phyloP scores from a whole-genome alignment of 352 stramenopile species.

The Phytopythium mirpurense region DNA sequence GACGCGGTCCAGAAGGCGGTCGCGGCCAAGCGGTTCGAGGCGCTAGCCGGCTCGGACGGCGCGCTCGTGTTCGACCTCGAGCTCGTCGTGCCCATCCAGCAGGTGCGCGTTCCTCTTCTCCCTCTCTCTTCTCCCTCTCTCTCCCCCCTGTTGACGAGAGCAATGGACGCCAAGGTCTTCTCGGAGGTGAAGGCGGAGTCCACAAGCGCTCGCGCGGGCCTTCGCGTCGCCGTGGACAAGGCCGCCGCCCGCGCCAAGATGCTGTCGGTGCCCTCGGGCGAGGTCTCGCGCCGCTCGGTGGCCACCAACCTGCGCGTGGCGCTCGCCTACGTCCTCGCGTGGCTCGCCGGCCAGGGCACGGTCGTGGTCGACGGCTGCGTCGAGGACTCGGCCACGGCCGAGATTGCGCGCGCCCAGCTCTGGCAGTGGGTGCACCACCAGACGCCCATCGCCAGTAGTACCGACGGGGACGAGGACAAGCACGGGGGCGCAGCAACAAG shows the following conservation, averaged over 20 bases:
- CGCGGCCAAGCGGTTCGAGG: constrained; percentile 86
- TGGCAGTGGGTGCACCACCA: constrained; percentile 81
- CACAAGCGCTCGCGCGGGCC: background rate
- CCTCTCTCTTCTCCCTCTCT: background rate
- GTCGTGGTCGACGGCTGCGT: constrained; percentile 91
- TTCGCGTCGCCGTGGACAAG: constrained; percentile 14
- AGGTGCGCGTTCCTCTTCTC: constrained; percentile 13
- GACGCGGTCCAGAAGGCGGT: constrained; percentile 74
- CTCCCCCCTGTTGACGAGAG: background rate
- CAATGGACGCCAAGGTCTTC: constrained; percentile 11
- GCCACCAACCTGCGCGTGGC: constrained; percentile 85
- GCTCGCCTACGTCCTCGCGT: constrained; percentile 89
- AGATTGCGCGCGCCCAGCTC: constrained; percentile 93
- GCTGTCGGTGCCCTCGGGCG: constrained; percentile 39
- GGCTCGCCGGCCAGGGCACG: constrained; percentile 86
- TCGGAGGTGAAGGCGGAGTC: constrained; percentile 1
- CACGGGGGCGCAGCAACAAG: constrained; percentile 9
- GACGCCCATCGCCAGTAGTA: constrained; percentile 23
- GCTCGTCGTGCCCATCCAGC: constrained; percentile 69
- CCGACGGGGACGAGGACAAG: too few species aligned
- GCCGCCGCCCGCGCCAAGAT: constrained; percentile 36
- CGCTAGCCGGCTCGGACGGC: constrained; percentile 87
- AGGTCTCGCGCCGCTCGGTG: constrained; percentile 80
- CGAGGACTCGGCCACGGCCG: constrained; percentile 92
- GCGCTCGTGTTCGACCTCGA: constrained; percentile 92